Evolutionary conservation across 2,329 filamentous ascomycete genomes (phyloP).

Genomic region (Zelopaecilomyces penicillatus): DNA sequence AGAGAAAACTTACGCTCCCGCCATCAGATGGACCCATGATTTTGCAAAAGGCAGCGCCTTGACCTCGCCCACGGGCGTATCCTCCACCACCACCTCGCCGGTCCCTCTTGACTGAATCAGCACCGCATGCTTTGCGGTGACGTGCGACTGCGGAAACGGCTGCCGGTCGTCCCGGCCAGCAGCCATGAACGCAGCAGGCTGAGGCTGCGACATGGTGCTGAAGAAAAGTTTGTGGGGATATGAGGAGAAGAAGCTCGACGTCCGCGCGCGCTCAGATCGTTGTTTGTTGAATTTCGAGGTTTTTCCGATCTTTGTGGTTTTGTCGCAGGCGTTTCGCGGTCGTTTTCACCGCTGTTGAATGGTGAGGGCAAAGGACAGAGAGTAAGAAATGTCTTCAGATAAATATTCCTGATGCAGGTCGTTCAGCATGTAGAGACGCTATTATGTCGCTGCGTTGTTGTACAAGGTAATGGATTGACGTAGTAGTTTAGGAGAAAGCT

Average conservation of each 20-base stretch:
- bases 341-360: no score
- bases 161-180: slow-evolving; percentile 22
- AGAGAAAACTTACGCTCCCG: slow-evolving; percentile 62
- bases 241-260: background rate
- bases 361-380: no score
- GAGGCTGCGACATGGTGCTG: slow-evolving; percentile 4
- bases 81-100: slow-evolving; percentile 45
- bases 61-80: slow-evolving; percentile 22
- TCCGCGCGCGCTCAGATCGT: no score
- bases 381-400: no score
- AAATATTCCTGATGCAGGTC: no score
- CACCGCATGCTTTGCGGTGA: slow-evolving; percentile 26
- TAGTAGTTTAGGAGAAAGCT: background rate
- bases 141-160: slow-evolving; percentile 21
- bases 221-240: background rate
- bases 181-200: slow-evolving; percentile 15
- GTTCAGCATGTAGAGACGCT: no score
- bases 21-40: slow-evolving; percentile 87
- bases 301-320: no score
- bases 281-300: no score
- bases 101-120: slow-evolving; percentile 54
- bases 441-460: no score
- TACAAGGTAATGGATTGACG: no score
- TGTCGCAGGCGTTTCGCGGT: no score
- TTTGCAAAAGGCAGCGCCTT: slow-evolving; percentile 52